Evolutionary conservation across 2,329 filamentous ascomycete genomes (phyloP).

Genomic region (Chaetomiaceae sp.): DNA sequence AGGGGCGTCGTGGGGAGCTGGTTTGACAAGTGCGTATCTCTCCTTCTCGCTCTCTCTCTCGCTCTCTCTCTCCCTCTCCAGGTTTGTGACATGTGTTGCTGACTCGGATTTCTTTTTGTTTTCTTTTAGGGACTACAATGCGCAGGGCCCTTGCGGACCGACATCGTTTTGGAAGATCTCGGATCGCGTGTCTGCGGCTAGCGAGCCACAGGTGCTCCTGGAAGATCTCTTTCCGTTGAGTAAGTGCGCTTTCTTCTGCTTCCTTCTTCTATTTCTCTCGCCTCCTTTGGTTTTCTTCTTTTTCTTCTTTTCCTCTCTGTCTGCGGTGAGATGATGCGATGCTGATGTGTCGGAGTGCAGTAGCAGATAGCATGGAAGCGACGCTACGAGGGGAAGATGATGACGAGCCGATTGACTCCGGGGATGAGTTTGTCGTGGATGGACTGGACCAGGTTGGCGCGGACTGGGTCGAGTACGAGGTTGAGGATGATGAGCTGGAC

Average conservation of each 20-base stretch:
- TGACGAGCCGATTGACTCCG: conserved; percentile 12
- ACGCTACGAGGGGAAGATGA: conserved; percentile 7
- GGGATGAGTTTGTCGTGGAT: conserved; percentile 13
- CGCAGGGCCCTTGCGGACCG: conserved; percentile 66
- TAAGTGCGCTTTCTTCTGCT: conserved; percentile 16
- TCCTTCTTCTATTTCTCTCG: too few species aligned
- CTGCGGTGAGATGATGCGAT: neutral
- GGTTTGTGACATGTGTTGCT: too few species aligned
- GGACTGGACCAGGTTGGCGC: neutral
- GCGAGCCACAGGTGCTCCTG: conserved; percentile 30
- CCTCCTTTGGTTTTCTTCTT: too few species aligned
- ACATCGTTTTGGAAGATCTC: conserved; percentile 74
- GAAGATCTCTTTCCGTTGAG: conserved; percentile 28
- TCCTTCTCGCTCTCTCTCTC: too few species aligned
- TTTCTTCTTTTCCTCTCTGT: neutral
- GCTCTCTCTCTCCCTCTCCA: neutral
- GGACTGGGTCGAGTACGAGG: conserved; percentile 14
- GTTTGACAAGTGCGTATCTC: conserved; percentile 69
- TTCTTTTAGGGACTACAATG: conserved; percentile 60
- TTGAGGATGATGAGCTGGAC: conserved; percentile 12
- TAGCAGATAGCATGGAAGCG: conserved; percentile 19
- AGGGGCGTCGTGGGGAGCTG: conserved; percentile 70
- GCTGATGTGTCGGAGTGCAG: conserved; percentile 7
- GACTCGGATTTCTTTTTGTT: too few species aligned
- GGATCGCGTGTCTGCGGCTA: conserved; percentile 39